A percentile compares a stretch with the other conserved stretches of the same genome.
Conservation (phyloP, 176 grass and related monocot species). For the Zoysia pacifica region DNA sequence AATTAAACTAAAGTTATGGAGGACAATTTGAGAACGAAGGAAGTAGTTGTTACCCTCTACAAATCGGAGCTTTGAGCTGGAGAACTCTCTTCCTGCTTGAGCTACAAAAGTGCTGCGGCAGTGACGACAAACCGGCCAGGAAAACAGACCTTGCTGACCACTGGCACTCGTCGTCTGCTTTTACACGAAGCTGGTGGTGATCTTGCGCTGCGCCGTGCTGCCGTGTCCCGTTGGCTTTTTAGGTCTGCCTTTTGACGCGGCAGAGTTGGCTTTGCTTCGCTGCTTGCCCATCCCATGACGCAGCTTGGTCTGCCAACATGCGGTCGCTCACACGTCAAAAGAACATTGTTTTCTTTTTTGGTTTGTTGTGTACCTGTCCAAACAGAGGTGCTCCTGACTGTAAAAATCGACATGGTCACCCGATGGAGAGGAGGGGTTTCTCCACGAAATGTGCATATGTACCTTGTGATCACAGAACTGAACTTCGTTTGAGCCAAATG, state of each 20-base stretch:
- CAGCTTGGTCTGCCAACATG: not conserved
- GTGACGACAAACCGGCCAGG: not conserved
- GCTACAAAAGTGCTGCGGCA: not conserved
- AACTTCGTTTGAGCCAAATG: too few species aligned
- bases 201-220: not conserved
- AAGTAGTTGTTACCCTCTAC: not conserved
- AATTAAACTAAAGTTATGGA: too few species aligned
- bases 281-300: not conserved
- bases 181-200: too few species aligned
- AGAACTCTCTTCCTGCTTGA: not conserved
- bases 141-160: not conserved
- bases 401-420: not conserved
- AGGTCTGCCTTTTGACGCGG: constrained; percentile 21
- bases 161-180: not conserved
- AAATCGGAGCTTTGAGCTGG: not conserved
- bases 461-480: too few species aligned
- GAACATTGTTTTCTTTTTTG: not conserved
- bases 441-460: too few species aligned
- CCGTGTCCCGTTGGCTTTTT: not conserved
- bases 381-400: not conserved
- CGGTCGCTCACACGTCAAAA: not conserved
- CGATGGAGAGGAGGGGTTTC: too few species aligned
- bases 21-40: too few species aligned
- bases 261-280: not conserved
- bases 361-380: not conserved